Percentiles rank a stretch among this genome's conserved stretches.
Evolutionary conservation across 2,329 filamentous ascomycete species (phyloP).

Genomic region (Trichoderma sp.): DNA sequence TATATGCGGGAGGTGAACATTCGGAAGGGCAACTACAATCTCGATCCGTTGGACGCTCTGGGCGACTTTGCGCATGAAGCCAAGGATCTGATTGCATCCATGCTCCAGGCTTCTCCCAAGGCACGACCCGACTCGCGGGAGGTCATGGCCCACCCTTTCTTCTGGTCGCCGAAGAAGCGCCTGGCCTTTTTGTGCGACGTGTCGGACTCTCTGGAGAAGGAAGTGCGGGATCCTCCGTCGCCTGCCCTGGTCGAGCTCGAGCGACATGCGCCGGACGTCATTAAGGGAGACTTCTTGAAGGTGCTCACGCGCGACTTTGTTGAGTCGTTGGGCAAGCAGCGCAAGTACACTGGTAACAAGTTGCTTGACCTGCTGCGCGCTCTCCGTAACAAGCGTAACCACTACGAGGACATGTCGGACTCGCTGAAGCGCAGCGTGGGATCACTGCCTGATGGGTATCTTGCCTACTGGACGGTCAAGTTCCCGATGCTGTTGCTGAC

Average conservation of each 20-base stretch:
- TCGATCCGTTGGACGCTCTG: slow-evolving; percentile 70
- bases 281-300: slow-evolving; percentile 75
- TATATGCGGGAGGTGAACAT: slow-evolving; percentile 98
- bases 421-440: slow-evolving; percentile 71
- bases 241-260: slow-evolving; percentile 64
- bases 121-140: slow-evolving; percentile 70
- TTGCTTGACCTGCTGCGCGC: slow-evolving; percentile 87
- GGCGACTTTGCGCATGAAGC: slow-evolving; percentile 87
- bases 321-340: slow-evolving; percentile 87
- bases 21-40: slow-evolving; percentile 79
- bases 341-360: slow-evolving; percentile 85
- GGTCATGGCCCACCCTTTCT: slow-evolving; percentile 92
- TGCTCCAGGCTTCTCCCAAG: slow-evolving; percentile 64
- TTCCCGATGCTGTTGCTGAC: slow-evolving; percentile 79
- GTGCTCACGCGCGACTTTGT: slow-evolving; percentile 79
- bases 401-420: slow-evolving; percentile 95
- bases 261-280: slow-evolving; percentile 53
- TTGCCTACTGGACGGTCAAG: slow-evolving; percentile 77
- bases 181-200: slow-evolving; percentile 94
- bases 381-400: slow-evolving; percentile 92
- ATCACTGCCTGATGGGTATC: slow-evolving; percentile 74
- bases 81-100: slow-evolving; percentile 79
- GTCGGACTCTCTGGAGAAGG: slow-evolving; percentile 94
- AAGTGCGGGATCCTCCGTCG: slow-evolving; percentile 81
- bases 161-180: slow-evolving; percentile 88